These are phyloP conservation scores for Hibiscus mutabilis DNA, from an alignment of 345 rosid species.

Conservation along the genomic window DNA sequence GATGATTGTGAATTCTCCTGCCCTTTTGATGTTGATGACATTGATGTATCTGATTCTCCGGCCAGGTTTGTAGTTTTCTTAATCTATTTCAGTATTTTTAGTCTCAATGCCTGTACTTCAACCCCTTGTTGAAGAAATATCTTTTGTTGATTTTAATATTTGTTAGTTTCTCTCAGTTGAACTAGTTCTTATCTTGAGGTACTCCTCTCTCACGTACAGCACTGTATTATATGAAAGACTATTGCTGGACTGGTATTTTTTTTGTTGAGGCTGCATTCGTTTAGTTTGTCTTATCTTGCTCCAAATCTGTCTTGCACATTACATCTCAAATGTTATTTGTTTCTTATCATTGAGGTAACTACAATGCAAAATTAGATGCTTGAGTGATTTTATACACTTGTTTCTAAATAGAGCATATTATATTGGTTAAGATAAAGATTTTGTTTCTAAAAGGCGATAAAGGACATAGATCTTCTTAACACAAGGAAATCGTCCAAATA, in stretches of 20 bases:
- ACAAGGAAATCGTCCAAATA: not conserved
- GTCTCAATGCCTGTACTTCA: not conserved
- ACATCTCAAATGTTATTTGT: not conserved
- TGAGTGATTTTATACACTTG: not conserved
- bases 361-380: not conserved
- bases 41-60: conserved; percentile 55
- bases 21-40: conserved; percentile 87
- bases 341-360: not conserved
- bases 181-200: not conserved
- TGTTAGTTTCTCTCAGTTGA: not conserved
- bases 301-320: not conserved
- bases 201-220: not conserved
- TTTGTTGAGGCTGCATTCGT: not conserved
- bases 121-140: not conserved
- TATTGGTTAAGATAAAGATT: not conserved
- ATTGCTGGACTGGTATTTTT: not conserved
- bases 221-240: not conserved
- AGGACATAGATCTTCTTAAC: conserved; percentile 3
- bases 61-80: conserved; percentile 37
- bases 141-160: not conserved
- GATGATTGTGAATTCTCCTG: conserved; percentile 86
- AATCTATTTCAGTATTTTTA: not conserved
- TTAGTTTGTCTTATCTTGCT: not conserved
- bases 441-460: not conserved
- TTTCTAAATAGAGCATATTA: not conserved